Evolutionary conservation across 768 basidiomycete genomes (phyloP).

Genomic region (Hortiboletus flavorubellus): DNA sequence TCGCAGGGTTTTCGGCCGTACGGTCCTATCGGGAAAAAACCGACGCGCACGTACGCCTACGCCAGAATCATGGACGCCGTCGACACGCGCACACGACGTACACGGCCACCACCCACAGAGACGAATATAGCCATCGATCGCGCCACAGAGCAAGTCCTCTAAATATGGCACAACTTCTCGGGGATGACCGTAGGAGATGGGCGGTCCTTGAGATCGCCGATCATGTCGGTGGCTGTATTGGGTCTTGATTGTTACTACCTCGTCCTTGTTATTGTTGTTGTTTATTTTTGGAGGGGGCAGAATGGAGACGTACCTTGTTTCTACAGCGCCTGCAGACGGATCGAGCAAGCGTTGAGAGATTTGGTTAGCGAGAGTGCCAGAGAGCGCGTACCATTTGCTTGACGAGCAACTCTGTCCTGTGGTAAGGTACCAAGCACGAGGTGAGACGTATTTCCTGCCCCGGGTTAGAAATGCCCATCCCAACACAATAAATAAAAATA

Average conservation of each 20-base stretch:
- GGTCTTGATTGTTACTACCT: no score
- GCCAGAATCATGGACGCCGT: no score
- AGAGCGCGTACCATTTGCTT: slow-evolving; percentile 16
- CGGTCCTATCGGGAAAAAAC: no score
- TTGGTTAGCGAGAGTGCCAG: slow-evolving; percentile 24
- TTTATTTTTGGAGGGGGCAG: not conserved
- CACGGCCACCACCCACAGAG: no score
- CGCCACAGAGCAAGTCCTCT: slow-evolving; percentile 54
- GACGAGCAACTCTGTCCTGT: slow-evolving; percentile 39
- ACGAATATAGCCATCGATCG: slow-evolving; percentile 31
- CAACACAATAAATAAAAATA: no score
- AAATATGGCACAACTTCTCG: slow-evolving; percentile 50
- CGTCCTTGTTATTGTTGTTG: not conserved
- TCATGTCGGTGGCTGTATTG: slow-evolving; percentile 54
- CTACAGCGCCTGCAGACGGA: slow-evolving; percentile 14
- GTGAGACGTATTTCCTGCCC: slow-evolving; percentile 46
- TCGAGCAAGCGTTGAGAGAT: not conserved
- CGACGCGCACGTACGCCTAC: no score
- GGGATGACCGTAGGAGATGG: slow-evolving; percentile 62
- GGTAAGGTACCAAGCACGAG: slow-evolving; percentile 61
- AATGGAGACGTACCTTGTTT: slow-evolving; percentile 17
- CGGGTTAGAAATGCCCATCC: not conserved
- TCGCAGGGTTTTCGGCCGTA: no score
- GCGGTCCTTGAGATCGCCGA: slow-evolving; percentile 65
- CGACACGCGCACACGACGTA: no score